Evolutionary conservation across 2,329 filamentous ascomycete species (phyloP), one percentile per base, ranked within the genome.

Genomic region (Calonectria hongkongensis): DNA sequence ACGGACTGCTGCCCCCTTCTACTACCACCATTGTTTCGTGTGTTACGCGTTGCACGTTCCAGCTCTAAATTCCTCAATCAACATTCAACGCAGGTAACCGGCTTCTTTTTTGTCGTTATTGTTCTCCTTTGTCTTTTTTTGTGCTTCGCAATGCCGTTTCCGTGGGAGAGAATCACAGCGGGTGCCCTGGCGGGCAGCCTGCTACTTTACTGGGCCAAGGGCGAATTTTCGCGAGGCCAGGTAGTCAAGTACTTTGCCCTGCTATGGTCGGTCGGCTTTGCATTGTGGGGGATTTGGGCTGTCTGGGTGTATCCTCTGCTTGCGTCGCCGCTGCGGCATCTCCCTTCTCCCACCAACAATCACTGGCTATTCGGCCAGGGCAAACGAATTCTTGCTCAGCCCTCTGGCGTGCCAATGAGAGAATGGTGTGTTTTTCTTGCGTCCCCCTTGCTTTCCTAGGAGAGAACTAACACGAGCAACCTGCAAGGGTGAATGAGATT

Each of bases 401-500:
- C 86, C 4, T 86, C 84, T 0, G 88, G 87, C 2, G 79, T 81
- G 27, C 88, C 88, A 2, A 84, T 85, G 80, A 82, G 85, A 68
- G 84, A 87, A 66, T 91, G 89, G 89, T 90, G 82, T 41, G 80
- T 79, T 33, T 7, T 7, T 16, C 36, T 25, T 21, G 6, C 16
- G 21, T 33, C 8, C 18, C 45, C 41, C 18, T 41, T 25, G 33
- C 21, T 41, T 15, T n/a, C 33, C 21, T 21, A 27, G n/a, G 15
- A 21, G 13, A 45, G 28, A 33, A 48, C 73, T 79, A 30, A 79
- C 48, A 18, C 28, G n/a, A 85, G 13, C 79, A 85, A 43, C 25
- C 15, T 41, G 25, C 6, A 81, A 91, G 93, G 93, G 82, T 89
- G 27, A 86, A 89, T 63, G 87, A 86, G 2, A 85, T 94, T 47